These are phyloP conservation scores for Fusarium mangiferae DNA, from an alignment of 2,329 filamentous ascomycete genomes.

Conservation along the genomic window DNA sequence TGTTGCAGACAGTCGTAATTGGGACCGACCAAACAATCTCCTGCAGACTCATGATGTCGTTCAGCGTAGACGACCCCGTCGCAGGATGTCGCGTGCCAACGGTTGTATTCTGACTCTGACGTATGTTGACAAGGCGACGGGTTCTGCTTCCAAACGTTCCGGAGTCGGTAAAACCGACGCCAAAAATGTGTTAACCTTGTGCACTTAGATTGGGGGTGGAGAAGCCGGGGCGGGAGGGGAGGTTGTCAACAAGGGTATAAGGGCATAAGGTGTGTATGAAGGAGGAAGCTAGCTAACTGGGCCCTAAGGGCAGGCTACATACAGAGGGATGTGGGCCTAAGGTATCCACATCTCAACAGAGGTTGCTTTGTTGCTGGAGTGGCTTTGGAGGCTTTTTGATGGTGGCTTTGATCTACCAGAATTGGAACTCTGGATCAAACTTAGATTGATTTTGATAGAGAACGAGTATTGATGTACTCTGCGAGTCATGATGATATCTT, in stretches of 20 bases:
- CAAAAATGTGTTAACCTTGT: constrained; percentile 1
- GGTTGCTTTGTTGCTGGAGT: constrained; percentile 5
- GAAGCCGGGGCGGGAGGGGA: background rate
- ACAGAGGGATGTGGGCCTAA: no score
- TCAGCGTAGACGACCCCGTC: background rate
- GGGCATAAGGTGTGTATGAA: no score
- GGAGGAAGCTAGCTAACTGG: no score
- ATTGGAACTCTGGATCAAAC: constrained; percentile 14
- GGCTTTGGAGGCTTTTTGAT: constrained; percentile 13
- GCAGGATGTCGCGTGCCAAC: background rate
- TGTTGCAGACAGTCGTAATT: constrained; percentile 16
- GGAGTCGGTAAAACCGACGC: background rate
- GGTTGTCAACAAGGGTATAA: background rate
- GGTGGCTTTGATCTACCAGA: constrained; percentile 24
- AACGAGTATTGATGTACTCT: background rate
- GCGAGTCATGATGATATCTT: background rate
- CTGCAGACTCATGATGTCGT: background rate
- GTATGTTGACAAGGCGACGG: background rate
- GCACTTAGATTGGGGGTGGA: constrained; percentile 9
- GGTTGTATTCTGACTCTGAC: background rate
- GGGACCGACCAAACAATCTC: constrained; percentile 16
- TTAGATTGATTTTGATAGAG: background rate
- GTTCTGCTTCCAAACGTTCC: background rate
- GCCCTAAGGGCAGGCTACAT: no score
- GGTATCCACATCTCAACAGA: background rate